Percentiles rank a stretch among this genome's conserved stretches.
phyloP scores from a whole-genome alignment of 331 rosid species.

The Quercus tomentella region DNA sequence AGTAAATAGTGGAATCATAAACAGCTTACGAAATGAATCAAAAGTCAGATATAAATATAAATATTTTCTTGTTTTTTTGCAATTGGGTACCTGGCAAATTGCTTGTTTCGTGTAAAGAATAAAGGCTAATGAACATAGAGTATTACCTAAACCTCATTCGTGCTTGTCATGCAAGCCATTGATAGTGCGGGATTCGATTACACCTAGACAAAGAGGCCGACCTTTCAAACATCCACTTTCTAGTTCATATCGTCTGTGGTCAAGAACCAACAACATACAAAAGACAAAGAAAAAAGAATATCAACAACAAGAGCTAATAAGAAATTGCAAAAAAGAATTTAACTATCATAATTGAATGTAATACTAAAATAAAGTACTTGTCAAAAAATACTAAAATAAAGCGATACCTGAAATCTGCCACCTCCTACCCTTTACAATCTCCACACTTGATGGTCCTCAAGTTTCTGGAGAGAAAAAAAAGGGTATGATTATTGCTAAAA shows the following conservation, averaged over 20 bases:
- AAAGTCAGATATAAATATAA: not conserved
- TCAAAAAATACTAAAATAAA: no score
- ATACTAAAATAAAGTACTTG: not conserved
- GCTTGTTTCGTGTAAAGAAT: conserved; percentile 23
- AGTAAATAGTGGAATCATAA: not conserved
- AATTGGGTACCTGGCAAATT: conserved; percentile 12
- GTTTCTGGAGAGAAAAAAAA: conserved; percentile 17
- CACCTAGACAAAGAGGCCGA: conserved; percentile 9
- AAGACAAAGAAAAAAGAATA: not conserved
- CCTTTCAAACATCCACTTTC: conserved; percentile 1
- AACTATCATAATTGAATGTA: not conserved
- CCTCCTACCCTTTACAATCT: conserved; percentile 33
- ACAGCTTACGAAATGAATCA: conserved; percentile 6
- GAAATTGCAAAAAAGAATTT: not conserved
- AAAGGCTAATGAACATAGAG: conserved; percentile 19
- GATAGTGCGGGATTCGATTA: conserved; percentile 52
- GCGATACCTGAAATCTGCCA: conserved; percentile 17
- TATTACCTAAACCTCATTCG: conserved; percentile 25
- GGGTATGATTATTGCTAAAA: conserved; percentile 6
- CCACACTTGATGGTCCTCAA: conserved; percentile 40
- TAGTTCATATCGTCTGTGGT: conserved; percentile 17
- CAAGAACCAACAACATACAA: not conserved
- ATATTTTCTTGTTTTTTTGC: not conserved
- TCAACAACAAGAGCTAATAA: not conserved
- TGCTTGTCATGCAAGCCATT: conserved; percentile 47